Evolutionary conservation across 1,284 basidiomycete species (phyloP).

Genomic region (Albatrellus sp.): DNA sequence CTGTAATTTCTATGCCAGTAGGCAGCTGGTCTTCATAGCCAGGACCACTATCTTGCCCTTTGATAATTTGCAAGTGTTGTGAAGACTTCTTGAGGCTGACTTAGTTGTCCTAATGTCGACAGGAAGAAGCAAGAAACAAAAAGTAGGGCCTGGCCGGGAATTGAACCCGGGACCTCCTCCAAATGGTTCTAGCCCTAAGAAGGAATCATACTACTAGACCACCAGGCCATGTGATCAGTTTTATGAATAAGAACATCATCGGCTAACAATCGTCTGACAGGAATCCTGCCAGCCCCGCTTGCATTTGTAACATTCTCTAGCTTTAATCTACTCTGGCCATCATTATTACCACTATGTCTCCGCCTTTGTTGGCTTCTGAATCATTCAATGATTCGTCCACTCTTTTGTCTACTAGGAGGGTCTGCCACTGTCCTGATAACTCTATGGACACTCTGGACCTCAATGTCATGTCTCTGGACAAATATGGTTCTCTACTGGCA

Average conservation of each 20-base stretch:
- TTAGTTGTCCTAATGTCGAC: too few relatives aligned
- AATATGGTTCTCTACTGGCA: background rate
- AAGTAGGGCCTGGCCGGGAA: conserved; percentile 63
- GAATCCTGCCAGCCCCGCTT: background rate
- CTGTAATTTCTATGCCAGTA: too few relatives aligned
- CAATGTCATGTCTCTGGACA: background rate
- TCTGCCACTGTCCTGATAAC: background rate
- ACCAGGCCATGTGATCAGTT: conserved; percentile 15
- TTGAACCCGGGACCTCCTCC: conserved; percentile 49
- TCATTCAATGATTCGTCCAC: background rate
- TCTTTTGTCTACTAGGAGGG: background rate
- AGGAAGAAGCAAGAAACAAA: background rate
- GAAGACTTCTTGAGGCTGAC: too few relatives aligned
- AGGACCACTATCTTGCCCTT: too few relatives aligned
- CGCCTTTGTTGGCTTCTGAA: background rate
- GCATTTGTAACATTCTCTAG: conserved; percentile 4
- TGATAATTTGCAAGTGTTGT: too few relatives aligned
- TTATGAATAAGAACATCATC: background rate
- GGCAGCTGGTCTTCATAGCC: too few relatives aligned
- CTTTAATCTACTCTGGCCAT: background rate
- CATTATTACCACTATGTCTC: background rate
- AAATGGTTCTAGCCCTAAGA: conserved; percentile 17
- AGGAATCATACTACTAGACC: conserved; percentile 28
- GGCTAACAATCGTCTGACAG: too few relatives aligned
- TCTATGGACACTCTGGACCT: background rate